Evolutionary conservation across 75 land plant genomes (phyloP).

Genomic region (Cunninghamia lanceolata): DNA sequence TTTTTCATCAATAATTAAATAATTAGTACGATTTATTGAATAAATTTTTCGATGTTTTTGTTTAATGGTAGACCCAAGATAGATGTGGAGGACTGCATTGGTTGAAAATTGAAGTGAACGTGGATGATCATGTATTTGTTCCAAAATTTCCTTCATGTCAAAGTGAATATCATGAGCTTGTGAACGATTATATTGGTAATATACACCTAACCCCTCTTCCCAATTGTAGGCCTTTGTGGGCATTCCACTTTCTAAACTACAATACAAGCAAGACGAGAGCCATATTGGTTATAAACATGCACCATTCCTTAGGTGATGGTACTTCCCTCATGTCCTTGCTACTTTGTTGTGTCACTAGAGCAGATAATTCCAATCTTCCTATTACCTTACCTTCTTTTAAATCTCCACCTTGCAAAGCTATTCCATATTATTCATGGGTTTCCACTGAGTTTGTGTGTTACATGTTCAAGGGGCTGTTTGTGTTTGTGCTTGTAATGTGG

Average conservation of each 20-base stretch:
- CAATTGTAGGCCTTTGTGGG: no score
- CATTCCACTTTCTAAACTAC: no score
- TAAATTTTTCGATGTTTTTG: no score
- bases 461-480: background rate
- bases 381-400: background rate
- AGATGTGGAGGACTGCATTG: background rate
- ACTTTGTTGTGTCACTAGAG: background rate
- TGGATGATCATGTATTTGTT: background rate
- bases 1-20: no score
- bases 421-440: background rate
- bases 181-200: no score
- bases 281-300: no score
- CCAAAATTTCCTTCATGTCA: constrained; percentile 32
- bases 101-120: constrained; percentile 12
- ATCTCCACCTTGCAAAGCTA: background rate
- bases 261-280: no score
- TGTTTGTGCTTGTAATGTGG: background rate
- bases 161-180: no score
- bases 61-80: no score
- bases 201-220: no score
- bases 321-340: background rate
- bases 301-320: constrained; percentile 1
- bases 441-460: background rate
- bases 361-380: background rate
- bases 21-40: no score